Base-by-base conservation (phyloP, 1,284 basidiomycete species). In the Heterobasidion parviporum region DNA sequence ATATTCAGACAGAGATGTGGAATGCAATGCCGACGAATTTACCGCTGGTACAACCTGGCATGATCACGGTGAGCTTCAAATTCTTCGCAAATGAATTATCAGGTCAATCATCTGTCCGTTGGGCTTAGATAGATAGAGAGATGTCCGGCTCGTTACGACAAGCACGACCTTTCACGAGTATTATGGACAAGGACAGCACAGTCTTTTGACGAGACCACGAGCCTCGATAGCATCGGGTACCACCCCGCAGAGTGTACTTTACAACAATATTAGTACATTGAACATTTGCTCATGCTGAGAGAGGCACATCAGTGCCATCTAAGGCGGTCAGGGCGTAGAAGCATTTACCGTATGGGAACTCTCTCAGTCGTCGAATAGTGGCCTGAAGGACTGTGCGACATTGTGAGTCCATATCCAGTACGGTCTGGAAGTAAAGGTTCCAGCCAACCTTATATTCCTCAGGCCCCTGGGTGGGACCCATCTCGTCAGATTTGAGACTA, bases 281-380 rank as follows among this genome's bases (percentile, higher is more conserved):
- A 41, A 9, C 18, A 10, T 7, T 14, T 16, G 18, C 46, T 48
- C 10, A 15, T 48, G 46, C 18, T 18, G 9, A 20, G 18, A 14
- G 18, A 10, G 26, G 16, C 16, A 18, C 7, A 1, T 48, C 26
- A 16, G 46, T 48, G 10, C 46, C 15, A 10, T 10, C 26, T n/a
- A 7, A 41, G 38, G 38, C n/a, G 38, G 46, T 15, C 5, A 48
- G 18, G 26, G 10, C 41, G 3, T 48, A 6, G 10, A 48, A 16
- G 46, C 46, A 18, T 8, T 26, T 6, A 9, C 12, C 49, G 7
- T 32, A 10, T 54, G 18, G 15, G 35, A 6, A 18, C 7, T 4
- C 26, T 8, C 43, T 73, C 65, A 87, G 63, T 87, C 85, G 58
- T 85, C 81, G 61, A 87, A 87, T 26, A 87, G 66, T 41, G 85